These are phyloP conservation scores for Entomortierella beljakovae DNA, from an alignment of 192 early-diverging fungal genomes.

Conservation along the genomic window DNA sequence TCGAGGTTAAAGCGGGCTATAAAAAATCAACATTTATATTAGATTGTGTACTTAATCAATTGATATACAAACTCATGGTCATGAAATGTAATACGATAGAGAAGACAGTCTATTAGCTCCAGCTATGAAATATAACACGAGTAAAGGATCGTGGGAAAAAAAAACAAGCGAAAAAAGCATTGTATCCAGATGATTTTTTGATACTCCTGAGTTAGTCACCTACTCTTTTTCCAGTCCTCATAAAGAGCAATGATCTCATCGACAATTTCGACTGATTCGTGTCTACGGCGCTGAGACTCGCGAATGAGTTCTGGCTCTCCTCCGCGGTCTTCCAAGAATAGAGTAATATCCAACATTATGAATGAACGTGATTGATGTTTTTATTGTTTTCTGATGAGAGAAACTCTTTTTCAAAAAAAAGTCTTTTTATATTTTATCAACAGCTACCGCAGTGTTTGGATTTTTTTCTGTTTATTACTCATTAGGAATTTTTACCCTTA, in stretches of 20 bases:
- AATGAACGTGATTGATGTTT: not conserved
- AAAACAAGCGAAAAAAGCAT: too few relatives aligned
- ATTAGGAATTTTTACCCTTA: too few relatives aligned
- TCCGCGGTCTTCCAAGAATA: slow-evolving; percentile 91
- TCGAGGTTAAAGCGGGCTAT: slow-evolving; percentile 89
- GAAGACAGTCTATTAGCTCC: too few relatives aligned
- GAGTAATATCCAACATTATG: slow-evolving; percentile 91
- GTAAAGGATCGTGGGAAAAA: not conserved
- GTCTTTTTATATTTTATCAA: not conserved
- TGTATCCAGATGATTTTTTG: not conserved
- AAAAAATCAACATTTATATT: not conserved
- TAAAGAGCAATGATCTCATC: slow-evolving; percentile 94
- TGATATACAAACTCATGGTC: not conserved
- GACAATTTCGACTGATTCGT: slow-evolving; percentile 84
- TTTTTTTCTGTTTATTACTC: too few relatives aligned
- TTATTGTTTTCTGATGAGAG: too few relatives aligned
- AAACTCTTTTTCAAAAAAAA: not conserved
- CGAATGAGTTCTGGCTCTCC: slow-evolving; percentile 93
- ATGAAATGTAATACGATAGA: not conserved
- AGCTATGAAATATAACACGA: too few relatives aligned
- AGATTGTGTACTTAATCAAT: too few relatives aligned
- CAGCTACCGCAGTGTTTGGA: not conserved
- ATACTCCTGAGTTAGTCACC: slow-evolving; percentile 16
- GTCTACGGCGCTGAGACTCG: slow-evolving; percentile 93
- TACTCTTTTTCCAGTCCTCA: slow-evolving; percentile 90